A percentile compares a stretch with the other conserved stretches of the same genome.
Conservation (phyloP, 441 rosid genomes). For the Macaranga tanarius region DNA sequence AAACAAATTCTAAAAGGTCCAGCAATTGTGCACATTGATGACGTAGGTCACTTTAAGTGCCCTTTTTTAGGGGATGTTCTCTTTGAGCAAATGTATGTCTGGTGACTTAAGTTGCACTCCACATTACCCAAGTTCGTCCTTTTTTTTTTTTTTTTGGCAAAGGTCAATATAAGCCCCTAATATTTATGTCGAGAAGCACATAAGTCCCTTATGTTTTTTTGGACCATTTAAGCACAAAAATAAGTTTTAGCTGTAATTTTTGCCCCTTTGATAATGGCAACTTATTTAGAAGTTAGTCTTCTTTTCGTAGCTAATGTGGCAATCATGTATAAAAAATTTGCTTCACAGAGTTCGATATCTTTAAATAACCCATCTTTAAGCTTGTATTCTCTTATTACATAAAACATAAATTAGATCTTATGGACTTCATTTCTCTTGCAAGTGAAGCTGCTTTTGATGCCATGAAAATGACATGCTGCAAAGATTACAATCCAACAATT, state of each 20-base stretch:
- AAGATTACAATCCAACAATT: background rate
- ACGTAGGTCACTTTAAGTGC: background rate
- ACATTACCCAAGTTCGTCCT: too few relatives aligned
- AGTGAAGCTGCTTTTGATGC: slow-evolving; percentile 74
- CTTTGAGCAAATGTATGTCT: slow-evolving; percentile 1
- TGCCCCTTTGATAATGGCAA: too few relatives aligned
- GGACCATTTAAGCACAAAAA: too few relatives aligned
- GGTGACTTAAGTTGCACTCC: slow-evolving; percentile 35
- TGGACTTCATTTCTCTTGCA: slow-evolving; percentile 68
- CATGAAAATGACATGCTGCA: slow-evolving; percentile 80
- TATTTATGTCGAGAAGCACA: too few relatives aligned
- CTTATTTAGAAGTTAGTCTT: too few relatives aligned
- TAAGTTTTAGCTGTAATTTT: too few relatives aligned
- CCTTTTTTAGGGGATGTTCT: background rate
- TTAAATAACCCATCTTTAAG: slow-evolving; percentile 82
- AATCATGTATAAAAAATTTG: too few relatives aligned
- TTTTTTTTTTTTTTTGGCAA: too few relatives aligned
- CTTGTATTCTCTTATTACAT: slow-evolving; percentile 81
- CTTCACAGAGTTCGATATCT: too few relatives aligned
- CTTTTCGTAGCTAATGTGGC: too few relatives aligned
- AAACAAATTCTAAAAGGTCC: background rate
- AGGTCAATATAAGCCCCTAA: too few relatives aligned
- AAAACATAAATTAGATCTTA: slow-evolving; percentile 65
- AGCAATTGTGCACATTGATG: slow-evolving; percentile 4
- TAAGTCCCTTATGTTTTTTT: too few relatives aligned